Conservation (phyloP, 208 protist species). For the Acanthamoeba healyi region DNA sequence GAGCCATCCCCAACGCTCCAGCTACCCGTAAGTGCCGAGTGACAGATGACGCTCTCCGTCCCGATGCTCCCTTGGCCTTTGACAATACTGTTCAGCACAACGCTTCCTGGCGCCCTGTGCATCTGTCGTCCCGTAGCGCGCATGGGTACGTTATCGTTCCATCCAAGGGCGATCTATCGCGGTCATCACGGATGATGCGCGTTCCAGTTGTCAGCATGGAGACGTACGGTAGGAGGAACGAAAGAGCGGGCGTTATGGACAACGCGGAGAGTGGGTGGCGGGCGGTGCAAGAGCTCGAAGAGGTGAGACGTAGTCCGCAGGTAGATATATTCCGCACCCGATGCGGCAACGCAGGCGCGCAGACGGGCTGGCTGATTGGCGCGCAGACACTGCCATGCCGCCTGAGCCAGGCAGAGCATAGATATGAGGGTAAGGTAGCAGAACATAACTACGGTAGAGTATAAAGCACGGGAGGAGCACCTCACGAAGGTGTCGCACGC, state of each 20-base stretch:
- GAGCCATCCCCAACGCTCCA: neutral
- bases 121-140: no score
- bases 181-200: no score
- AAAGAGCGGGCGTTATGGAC: neutral
- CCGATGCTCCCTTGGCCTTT: neutral
- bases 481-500: neutral
- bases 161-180: no score
- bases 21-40: neutral
- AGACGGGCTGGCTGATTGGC: neutral
- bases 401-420: no score
- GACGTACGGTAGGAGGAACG: neutral
- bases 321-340: neutral
- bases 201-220: no score
- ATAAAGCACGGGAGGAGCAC: neutral
- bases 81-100: neutral
- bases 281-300: neutral
- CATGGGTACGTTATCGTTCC: no score
- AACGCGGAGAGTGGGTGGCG: neutral
- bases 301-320: neutral
- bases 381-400: constrained; percentile 5
- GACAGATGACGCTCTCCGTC: neutral
- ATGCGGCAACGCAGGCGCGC: neutral
- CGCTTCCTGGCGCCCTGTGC: neutral
- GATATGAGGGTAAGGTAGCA: no score
- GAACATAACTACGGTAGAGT: no score